Percentiles rank a stretch among this genome's conserved stretches.
Conservation (phyloP, 2,329 filamentous ascomycete species). For the Colletotrichum theobromicola region DNA sequence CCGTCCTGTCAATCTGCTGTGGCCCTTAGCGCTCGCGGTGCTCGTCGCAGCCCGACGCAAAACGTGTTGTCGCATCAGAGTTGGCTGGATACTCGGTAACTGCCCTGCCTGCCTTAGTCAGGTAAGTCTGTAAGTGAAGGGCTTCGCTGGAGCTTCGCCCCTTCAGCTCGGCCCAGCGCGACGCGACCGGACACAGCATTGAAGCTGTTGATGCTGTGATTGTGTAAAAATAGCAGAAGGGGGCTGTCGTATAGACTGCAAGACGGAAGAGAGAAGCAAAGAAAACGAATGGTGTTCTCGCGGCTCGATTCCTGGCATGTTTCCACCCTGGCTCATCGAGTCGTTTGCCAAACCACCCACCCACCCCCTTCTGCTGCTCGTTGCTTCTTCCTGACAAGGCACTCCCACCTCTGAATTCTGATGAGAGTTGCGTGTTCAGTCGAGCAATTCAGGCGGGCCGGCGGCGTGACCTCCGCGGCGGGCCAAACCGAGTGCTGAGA, state of each 20-base stretch:
- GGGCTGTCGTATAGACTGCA: neutral
- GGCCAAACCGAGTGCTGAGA: neutral
- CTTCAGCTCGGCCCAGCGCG: neutral
- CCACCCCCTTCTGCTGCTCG: neutral
- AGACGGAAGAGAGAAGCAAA: neutral
- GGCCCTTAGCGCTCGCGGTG: neutral
- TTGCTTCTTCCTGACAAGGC: conserved; percentile 18
- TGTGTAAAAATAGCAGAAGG: neutral
- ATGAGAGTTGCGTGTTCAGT: neutral
- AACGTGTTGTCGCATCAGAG: conserved; percentile 5
- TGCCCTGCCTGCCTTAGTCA: neutral
- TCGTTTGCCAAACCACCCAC: neutral
- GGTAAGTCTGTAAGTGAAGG: neutral
- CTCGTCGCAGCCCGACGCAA: neutral
- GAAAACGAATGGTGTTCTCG: neutral
- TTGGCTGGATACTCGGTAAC: neutral
- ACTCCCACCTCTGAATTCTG: conserved; percentile 1
- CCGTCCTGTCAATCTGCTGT: conserved; percentile 13
- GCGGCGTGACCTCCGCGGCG: neutral
- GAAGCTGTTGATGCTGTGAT: conserved; percentile 1
- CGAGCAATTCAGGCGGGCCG: neutral
- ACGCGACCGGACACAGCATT: neutral
- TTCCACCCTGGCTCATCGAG: neutral
- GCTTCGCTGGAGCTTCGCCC: neutral
- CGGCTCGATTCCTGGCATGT: neutral